These are phyloP conservation scores for Pseudogymnoascus sp. DNA, from an alignment of 2,329 filamentous ascomycete species.

Conservation along the genomic window DNA sequence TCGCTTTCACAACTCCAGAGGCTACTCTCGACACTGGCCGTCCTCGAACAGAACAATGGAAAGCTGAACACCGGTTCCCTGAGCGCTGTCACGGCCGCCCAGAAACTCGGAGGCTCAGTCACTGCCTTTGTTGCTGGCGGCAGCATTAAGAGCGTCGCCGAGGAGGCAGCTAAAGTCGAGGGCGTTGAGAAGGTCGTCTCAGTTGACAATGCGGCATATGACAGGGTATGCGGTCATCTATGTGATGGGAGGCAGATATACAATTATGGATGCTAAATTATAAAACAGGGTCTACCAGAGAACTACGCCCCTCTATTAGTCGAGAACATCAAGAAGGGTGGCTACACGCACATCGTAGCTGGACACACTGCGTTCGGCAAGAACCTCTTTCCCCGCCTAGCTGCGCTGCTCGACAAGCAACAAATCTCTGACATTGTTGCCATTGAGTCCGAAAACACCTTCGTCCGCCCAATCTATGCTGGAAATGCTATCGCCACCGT, in stretches of 20 bases:
- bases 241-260: neutral
- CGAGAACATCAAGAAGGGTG: constrained; percentile 94
- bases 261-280: constrained; percentile 13
- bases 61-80: constrained; percentile 77
- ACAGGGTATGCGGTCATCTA: constrained; percentile 57
- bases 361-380: constrained; percentile 96
- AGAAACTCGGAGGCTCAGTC: constrained; percentile 76
- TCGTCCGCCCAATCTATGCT: constrained; percentile 93
- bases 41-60: constrained; percentile 89
- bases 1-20: constrained; percentile 51
- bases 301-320: constrained; percentile 89
- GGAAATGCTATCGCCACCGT: constrained; percentile 96
- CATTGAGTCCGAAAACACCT: constrained; percentile 86
- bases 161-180: constrained; percentile 79
- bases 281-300: constrained; percentile 70
- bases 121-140: constrained; percentile 83
- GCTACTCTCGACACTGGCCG: constrained; percentile 77
- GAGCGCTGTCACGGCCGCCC: constrained; percentile 76
- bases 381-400: constrained; percentile 83
- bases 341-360: constrained; percentile 84
- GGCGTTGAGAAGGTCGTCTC: constrained; percentile 87
- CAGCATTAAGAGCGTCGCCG: constrained; percentile 67
- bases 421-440: constrained; percentile 87
- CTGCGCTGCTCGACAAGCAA: constrained; percentile 84
- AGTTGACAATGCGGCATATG: constrained; percentile 83